These are phyloP conservation scores for Leccinum griseonigrum DNA, from an alignment of 1,284 basidiomycete species.

Conservation along the genomic window DNA sequence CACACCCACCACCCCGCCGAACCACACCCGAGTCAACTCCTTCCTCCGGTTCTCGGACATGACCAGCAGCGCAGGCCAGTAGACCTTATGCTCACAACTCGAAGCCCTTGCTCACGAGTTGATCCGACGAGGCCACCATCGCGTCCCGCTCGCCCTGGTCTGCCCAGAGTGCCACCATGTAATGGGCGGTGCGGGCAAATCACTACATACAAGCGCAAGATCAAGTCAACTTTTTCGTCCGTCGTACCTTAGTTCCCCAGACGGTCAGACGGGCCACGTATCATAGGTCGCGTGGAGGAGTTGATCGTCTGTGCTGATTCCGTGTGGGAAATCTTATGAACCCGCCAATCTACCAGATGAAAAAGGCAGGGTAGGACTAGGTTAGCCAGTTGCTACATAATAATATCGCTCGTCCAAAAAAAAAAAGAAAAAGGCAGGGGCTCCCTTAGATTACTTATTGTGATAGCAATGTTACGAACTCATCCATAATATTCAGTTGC, in stretches of 20 bases:
- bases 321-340: background rate
- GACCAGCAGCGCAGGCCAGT: constrained; percentile 66
- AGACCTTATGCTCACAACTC: constrained; percentile 68
- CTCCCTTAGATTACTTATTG: constrained; percentile 25
- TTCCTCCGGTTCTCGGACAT: constrained; percentile 51
- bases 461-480: background rate
- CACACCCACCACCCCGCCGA: constrained; percentile 68
- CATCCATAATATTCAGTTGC: too few species aligned
- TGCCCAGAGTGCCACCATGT: background rate
- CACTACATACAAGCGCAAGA: background rate
- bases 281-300: constrained; percentile 30
- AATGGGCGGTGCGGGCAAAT: background rate
- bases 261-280: background rate
- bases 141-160: constrained; percentile 38
- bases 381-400: too few species aligned
- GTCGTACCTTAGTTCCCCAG: background rate
- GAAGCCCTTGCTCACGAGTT: constrained; percentile 59
- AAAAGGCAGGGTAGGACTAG: too few species aligned
- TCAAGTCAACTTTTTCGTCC: background rate
- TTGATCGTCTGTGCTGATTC: background rate
- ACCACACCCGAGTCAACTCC: constrained; percentile 59
- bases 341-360: background rate
- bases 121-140: constrained; percentile 54
- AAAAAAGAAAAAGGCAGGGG: too few species aligned
- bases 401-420: too few species aligned